Evolutionary conservation across 148 eudicot genomes (phyloP).

Genomic region (Rhododendron simsii): DNA sequence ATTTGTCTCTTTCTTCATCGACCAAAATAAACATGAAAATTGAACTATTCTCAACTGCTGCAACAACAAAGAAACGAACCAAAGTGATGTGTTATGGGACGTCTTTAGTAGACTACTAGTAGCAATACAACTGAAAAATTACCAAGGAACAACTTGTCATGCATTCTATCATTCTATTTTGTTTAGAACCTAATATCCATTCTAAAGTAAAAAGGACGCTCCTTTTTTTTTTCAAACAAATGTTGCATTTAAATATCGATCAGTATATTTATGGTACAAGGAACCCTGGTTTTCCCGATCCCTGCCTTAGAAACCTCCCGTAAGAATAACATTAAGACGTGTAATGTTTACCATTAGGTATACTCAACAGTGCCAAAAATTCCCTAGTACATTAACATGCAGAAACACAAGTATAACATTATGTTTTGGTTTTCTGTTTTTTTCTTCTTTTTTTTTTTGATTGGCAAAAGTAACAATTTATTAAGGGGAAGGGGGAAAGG

Average conservation of each 20-base stretch:
- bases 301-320: background rate
- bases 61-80: background rate
- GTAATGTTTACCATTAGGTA: background rate
- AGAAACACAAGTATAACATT: background rate
- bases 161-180: background rate
- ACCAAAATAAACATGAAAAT: background rate
- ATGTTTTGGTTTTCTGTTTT: too few species aligned
- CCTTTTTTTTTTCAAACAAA: background rate
- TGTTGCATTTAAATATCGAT: background rate
- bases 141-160: background rate
- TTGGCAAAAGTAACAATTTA: too few species aligned
- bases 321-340: background rate
- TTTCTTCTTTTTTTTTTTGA: too few species aligned
- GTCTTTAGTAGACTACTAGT: background rate
- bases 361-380: background rate
- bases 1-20: background rate
- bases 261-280: background rate
- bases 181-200: background rate
- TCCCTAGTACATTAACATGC: background rate
- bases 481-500: too few species aligned
- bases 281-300: background rate
- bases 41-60: background rate
- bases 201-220: background rate
- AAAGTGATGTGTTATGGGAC: background rate
- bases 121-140: background rate